A percentile compares a stretch with the other conserved stretches of the same genome.
Evolutionary conservation across 495 filamentous ascomycete species (phyloP).

Genomic region (Chaetomium tenue): DNA sequence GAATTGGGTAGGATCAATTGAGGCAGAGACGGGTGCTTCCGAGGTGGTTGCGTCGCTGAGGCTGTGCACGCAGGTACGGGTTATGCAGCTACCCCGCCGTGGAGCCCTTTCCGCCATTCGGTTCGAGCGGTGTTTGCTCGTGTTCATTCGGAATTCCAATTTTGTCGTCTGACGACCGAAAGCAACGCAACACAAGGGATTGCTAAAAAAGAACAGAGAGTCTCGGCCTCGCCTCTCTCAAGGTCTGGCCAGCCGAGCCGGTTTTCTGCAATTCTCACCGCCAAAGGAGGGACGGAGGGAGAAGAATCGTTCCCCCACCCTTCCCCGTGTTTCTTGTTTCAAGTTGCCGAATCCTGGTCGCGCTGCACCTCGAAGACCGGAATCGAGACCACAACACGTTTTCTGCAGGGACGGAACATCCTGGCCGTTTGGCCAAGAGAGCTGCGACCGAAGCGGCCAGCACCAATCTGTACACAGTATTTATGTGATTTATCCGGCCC

Average conservation of each 20-base stretch:
- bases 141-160: not conserved
- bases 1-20: no score
- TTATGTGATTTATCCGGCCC: constrained; percentile 1
- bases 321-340: constrained; percentile 29
- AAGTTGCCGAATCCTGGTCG: constrained; percentile 11
- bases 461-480: no score
- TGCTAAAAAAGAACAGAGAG: not conserved
- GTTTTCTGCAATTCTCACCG: not conserved
- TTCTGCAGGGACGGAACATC: not conserved
- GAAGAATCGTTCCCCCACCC: not conserved
- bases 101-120: not conserved
- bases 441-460: not conserved
- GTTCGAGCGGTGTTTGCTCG: not conserved
- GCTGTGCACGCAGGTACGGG: constrained; percentile 3
- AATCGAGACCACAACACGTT: not conserved
- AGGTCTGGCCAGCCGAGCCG: not conserved
- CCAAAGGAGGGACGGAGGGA: not conserved
- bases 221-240: not conserved
- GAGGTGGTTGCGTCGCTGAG: not conserved
- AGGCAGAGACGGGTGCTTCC: no score
- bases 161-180: not conserved
- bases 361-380: no score
- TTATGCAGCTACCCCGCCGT: constrained; percentile 5
- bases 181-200: not conserved
- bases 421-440: not conserved